Evolutionary conservation across 768 basidiomycete species (phyloP), one percentile per base, ranked within the genome.

Genomic region (Chalciporus sphaerocephalus): DNA sequence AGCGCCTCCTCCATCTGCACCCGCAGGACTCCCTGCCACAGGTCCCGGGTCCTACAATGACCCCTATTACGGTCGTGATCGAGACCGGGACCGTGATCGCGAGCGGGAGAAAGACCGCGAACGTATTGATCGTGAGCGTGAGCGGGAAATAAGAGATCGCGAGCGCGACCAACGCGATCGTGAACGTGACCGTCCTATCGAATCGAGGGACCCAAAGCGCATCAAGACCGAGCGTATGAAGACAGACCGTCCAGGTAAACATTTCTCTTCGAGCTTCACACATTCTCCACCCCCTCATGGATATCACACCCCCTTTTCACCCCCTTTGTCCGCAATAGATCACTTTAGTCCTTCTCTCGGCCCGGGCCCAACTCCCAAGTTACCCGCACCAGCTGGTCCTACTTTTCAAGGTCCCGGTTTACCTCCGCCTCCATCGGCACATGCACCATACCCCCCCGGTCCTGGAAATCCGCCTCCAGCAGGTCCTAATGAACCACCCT

Each of bases 201-300:
- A 75, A 49, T 64, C 63, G 40, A 61, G 82, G 33, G 83, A 85
- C 49, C 67, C 76, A 13, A 85, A 84, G 62, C 72, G 83, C 40
- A 68, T 78, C 48, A 85, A 83, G 60, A 69, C 73, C 3, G 74
- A 81, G 48, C 69, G 74, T 42, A 67, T 68, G 60, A 74, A 75
- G 55, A 54, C 64, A 44, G 70, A 74, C 36, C 70, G 72, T 51
- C 63, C 62, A 66, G 73, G 71, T 73, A 64, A 59, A 66, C 60
- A 40, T 44, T 56, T 59, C 41, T 35, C 40, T 53, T 51, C 45
- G 41, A 57, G 46, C 23, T 62, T 46, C 47, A 15, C 51, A 43
- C 54, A 46, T 61, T 68, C 67, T 24, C 51, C 58, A 38, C 58
- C 65, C 40, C 65, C 67, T 66, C 62, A 67, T 61, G 52, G 56